Evolutionary conservation across 2,329 filamentous ascomycete species (phyloP).

Genomic region (Fusarium sacchari): DNA sequence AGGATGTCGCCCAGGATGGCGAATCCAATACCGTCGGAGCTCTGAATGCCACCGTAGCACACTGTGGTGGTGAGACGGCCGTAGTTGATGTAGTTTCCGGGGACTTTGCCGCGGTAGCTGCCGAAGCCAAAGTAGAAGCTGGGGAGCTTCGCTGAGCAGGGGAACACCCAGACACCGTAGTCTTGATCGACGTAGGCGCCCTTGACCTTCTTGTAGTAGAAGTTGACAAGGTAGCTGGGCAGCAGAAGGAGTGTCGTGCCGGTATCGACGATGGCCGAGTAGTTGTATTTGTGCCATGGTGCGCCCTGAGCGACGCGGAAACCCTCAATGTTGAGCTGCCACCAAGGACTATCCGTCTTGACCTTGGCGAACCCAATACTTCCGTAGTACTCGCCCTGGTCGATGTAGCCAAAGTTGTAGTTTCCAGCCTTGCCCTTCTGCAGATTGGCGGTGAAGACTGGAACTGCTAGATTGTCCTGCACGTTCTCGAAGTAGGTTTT

Average conservation of each 20-base stretch:
- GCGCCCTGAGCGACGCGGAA: constrained; percentile 60
- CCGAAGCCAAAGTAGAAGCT: constrained; percentile 52
- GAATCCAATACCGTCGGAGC: constrained; percentile 50
- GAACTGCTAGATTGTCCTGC: constrained; percentile 39
- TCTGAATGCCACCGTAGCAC: constrained; percentile 54
- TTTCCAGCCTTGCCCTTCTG: constrained; percentile 47
- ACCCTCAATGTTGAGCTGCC: constrained; percentile 67
- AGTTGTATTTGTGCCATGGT: constrained; percentile 44
- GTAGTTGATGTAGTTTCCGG: constrained; percentile 53
- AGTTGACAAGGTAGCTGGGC: constrained; percentile 60
- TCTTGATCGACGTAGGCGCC: constrained; percentile 58
- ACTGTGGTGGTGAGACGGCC: constrained; percentile 37
- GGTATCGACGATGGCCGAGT: constrained; percentile 72
- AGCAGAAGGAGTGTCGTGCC: constrained; percentile 74
- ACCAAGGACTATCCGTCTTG: constrained; percentile 65
- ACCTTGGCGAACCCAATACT: constrained; percentile 65
- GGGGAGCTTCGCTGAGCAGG: constrained; percentile 63
- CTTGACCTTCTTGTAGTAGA: constrained; percentile 68
- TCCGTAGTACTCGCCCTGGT: constrained; percentile 66
- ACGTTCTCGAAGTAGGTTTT: constrained; percentile 52
- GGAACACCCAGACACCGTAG: constrained; percentile 67
- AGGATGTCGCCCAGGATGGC: constrained; percentile 55
- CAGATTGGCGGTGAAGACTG: constrained; percentile 53
- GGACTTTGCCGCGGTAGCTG: constrained; percentile 48
- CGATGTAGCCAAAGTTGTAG: constrained; percentile 61